These are phyloP conservation scores for Acanthochlamys bracteata DNA, from an alignment of 106 monocot genomes.

Conservation along the genomic window DNA sequence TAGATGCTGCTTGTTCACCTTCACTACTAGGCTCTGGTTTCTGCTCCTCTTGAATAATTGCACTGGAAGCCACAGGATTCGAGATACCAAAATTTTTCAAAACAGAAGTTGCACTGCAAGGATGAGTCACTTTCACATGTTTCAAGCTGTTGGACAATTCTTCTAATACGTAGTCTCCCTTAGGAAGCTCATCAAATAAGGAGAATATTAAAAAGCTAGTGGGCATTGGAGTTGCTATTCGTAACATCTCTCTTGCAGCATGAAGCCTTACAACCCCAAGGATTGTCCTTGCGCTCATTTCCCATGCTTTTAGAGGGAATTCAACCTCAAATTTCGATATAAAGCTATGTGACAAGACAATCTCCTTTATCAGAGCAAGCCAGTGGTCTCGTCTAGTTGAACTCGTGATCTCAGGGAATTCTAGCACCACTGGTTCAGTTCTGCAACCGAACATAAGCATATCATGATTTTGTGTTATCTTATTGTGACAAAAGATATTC, in stretches of 20 bases:
- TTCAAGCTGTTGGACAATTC: constrained; percentile 50
- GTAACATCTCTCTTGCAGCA: constrained; percentile 85
- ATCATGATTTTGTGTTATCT: too few species aligned
- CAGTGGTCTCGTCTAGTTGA: constrained; percentile 84
- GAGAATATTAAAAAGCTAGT: constrained; percentile 74
- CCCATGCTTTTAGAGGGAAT: constrained; percentile 44
- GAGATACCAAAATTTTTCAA: constrained; percentile 52
- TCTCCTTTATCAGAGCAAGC: constrained; percentile 70
- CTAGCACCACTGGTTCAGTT: constrained; percentile 54
- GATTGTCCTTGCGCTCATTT: constrained; percentile 63
- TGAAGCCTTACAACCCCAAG: constrained; percentile 81
- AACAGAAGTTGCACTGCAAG: constrained; percentile 53
- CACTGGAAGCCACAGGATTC: constrained; percentile 3
- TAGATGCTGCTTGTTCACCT: constrained; percentile 27
- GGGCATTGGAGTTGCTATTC: constrained; percentile 70
- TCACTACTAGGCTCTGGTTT: constrained; percentile 22
- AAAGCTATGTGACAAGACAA: constrained; percentile 58
- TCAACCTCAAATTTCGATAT: constrained; percentile 44
- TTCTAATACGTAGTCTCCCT: constrained; percentile 83
- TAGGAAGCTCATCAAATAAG: constrained; percentile 73
- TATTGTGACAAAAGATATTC: too few species aligned
- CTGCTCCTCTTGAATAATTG: constrained; percentile 21
- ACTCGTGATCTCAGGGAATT: constrained; percentile 94
- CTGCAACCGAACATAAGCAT: constrained; percentile 21
- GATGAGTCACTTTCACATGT: constrained; percentile 22